phyloP scores from a whole-genome alignment of 441 rosid genomes.

The Hura crepitans region DNA sequence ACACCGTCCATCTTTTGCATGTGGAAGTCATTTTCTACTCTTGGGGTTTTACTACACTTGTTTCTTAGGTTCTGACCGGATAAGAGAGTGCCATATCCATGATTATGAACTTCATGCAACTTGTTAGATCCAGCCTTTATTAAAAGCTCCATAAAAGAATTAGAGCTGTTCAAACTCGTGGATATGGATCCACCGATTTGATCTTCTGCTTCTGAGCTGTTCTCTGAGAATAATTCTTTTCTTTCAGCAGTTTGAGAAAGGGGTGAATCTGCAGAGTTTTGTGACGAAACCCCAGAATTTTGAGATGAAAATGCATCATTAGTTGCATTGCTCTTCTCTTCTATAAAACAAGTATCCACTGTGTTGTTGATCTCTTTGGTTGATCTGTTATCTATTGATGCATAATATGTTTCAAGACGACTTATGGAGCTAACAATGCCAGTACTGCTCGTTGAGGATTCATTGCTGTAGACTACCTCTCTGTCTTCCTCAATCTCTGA shows the following conservation, averaged over 20 bases:
- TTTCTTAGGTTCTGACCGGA: conserved; percentile 30
- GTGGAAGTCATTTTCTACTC: conserved; percentile 19
- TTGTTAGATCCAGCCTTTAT: conserved; percentile 39
- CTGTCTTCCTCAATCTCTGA: conserved; percentile 45
- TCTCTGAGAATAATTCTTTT: conserved; percentile 46
- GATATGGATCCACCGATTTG: conserved; percentile 18
- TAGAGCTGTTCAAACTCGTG: conserved; percentile 23
- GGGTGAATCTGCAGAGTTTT: conserved; percentile 37
- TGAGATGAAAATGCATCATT: conserved; percentile 41
- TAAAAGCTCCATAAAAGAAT: conserved; percentile 57
- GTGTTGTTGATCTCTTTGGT: conserved; percentile 28
- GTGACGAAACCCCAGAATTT: conserved; percentile 58
- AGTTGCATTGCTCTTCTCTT: conserved; percentile 26
- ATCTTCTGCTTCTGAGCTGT: conserved; percentile 47
- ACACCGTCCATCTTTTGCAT: conserved; percentile 26
- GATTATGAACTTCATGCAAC: conserved; percentile 31
- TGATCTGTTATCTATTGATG: conserved; percentile 31
- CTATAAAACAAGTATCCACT: conserved; percentile 21
- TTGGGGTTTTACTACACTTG: conserved; percentile 21
- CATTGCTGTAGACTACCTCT: conserved; percentile 45
- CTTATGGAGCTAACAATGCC: conserved; percentile 33
- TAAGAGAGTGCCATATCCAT: conserved; percentile 23
- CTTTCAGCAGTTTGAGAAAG: conserved; percentile 44
- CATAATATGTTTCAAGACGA: conserved; percentile 27
- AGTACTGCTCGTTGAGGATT: conserved; percentile 40